Conservation (phyloP, 495 filamentous ascomycete genomes). For the Xylaria acuta region DNA sequence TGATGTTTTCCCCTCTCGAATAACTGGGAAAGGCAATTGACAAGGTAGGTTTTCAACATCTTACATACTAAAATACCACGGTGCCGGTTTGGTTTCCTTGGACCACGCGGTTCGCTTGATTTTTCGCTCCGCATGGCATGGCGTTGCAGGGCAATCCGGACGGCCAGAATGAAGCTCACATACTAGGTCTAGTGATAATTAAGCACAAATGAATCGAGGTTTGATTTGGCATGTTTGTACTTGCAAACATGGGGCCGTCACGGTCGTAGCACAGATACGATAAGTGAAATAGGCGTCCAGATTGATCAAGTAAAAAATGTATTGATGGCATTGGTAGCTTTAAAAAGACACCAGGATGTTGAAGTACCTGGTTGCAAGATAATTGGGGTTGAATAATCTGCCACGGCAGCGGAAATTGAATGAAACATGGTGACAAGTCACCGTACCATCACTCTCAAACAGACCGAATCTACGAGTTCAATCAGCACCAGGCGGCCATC, state of each 20-base stretch:
- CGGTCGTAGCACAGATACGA: neutral
- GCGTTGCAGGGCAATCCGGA: neutral
- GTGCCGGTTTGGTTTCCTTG: no score
- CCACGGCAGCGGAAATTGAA: conserved; percentile 8
- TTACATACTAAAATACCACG: neutral
- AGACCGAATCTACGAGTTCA: neutral
- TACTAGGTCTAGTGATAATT: neutral
- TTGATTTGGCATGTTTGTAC: neutral
- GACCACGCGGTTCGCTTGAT: neutral
- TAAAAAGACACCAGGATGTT: conserved; percentile 21
- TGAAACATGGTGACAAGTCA: neutral
- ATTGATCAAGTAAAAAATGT: neutral
- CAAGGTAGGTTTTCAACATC: neutral
- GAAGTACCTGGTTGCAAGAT: conserved; percentile 15
- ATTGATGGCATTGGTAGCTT: neutral
- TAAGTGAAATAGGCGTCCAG: neutral
- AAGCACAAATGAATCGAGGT: neutral
- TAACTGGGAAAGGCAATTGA: neutral
- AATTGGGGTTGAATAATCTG: conserved; percentile 21
- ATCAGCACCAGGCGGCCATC: neutral
- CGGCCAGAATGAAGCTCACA: neutral
- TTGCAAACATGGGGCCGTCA: neutral
- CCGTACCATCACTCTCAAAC: neutral
- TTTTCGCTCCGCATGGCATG: neutral
- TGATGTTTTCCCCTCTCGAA: neutral